These are phyloP conservation scores for Epithele typhae DNA, from an alignment of 768 basidiomycete species.

Conservation along the genomic window DNA sequence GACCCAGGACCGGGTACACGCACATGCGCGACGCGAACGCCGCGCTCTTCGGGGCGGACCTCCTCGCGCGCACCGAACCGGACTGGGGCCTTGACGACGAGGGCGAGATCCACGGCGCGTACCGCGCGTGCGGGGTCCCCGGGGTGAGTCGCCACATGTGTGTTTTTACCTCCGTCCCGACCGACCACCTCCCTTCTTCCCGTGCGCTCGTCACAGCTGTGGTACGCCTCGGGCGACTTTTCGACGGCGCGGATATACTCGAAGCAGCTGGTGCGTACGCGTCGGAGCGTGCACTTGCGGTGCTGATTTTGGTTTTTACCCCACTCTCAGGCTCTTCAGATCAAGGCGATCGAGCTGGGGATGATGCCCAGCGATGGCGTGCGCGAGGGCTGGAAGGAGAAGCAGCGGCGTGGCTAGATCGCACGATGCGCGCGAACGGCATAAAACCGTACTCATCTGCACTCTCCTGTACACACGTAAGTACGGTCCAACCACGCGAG, in stretches of 20 bases:
- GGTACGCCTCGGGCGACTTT: slow-evolving; percentile 39
- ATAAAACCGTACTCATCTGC: too few species aligned
- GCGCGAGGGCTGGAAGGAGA: background rate
- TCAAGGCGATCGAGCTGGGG: slow-evolving; percentile 13
- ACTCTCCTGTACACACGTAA: too few species aligned
- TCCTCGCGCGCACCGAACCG: slow-evolving; percentile 26
- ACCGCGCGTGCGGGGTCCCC: slow-evolving; percentile 38
- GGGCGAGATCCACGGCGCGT: slow-evolving; percentile 34
- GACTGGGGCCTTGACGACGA: slow-evolving; percentile 40
- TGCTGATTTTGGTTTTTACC: too few species aligned
- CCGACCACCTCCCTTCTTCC: background rate
- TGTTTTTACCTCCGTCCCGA: too few species aligned
- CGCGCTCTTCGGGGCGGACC: slow-evolving; percentile 32
- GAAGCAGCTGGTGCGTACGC: slow-evolving; percentile 33
- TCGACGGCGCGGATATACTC: slow-evolving; percentile 28
- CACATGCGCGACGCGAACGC: slow-evolving; percentile 28
- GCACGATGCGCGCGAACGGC: too few species aligned
- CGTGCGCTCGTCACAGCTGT: slow-evolving; percentile 27
- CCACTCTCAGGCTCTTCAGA: slow-evolving; percentile 8
- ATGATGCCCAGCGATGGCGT: slow-evolving; percentile 4
- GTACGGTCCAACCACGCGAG: too few species aligned
- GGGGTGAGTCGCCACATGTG: slow-evolving; percentile 30
- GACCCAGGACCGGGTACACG: slow-evolving; percentile 30
- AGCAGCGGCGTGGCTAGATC: too few species aligned
- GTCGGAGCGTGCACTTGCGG: too few species aligned